Evolutionary conservation across 495 filamentous ascomycete genomes (phyloP), one percentile per base, ranked within the genome.

Genomic region (Tuber magnatum): DNA sequence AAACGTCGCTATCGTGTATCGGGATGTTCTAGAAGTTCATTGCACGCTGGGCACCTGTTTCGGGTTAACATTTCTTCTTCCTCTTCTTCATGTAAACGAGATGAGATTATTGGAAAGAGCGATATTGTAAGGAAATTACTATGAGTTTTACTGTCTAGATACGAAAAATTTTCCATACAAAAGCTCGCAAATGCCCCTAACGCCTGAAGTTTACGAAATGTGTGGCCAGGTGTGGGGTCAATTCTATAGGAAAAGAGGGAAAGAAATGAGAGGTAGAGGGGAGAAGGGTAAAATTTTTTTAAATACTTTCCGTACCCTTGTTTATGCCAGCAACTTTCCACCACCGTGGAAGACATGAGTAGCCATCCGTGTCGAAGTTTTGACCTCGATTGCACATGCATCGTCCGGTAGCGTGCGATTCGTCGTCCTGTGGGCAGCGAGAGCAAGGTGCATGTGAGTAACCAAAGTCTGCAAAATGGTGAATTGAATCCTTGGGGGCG

Each of bases 381-480:
- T 1, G 46, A 16, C 56, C 51, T 20, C 77, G 71, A 46, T 80
- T 74, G 71, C 80, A 82, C 24, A 78, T 32, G 71, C 81, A 82
- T 68, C 81, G 70, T 24, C 80, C 81, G 32, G 48, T 72, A 39
- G 42, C 56, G 73, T 82, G 77, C 5, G 70, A 74, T n/a, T 76
- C 73, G 69, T 82, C 76, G 44, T 82, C 81, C 56, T 80, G 75
- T 22, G 81, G 81, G 39, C 81, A 82, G 70, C 81, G 80, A 38
- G 77, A 56, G 41, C 69, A 73, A 1, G 79, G 79, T 42, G 79
- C 70, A 72, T 80, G 79, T 22, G 74, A 80, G 75, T 88, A 88
- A n/a, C 87, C 87, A 76, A 88, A 80, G 71, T 88, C 87, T 38
- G 84, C 82, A 61, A 88, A 88, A 73, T 87, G 86, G 71, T 88